Evolutionary conservation across 2,329 filamentous ascomycete genomes (phyloP).

Genomic region (Calonectria pseudoreteaudii): DNA sequence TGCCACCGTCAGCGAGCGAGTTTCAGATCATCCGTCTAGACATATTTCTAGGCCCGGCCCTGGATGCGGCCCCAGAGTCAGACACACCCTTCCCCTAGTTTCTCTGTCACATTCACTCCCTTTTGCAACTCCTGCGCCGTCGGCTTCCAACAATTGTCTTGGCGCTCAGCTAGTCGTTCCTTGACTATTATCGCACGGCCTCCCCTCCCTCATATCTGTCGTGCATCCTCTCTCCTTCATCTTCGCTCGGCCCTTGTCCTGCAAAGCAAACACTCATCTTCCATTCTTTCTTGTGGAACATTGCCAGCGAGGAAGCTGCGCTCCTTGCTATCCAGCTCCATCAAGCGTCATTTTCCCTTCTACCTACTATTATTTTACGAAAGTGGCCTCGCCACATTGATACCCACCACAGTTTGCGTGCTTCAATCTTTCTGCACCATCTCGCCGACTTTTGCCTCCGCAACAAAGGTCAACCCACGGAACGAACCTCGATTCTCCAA

Average conservation of each 20-base stretch:
- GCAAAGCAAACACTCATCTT: slow-evolving; percentile 36
- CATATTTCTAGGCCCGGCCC: slow-evolving; percentile 24
- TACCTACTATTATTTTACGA: neutral
- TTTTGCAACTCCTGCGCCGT: neutral
- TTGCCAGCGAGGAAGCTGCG: slow-evolving; percentile 38
- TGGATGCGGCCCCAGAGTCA: slow-evolving; percentile 13
- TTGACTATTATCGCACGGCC: slow-evolving; percentile 16
- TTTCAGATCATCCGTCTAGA: slow-evolving; percentile 19
- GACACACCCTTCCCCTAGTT: neutral
- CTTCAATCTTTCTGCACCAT: neutral
- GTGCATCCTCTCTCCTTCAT: slow-evolving; percentile 31
- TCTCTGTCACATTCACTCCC: slow-evolving; percentile 8
- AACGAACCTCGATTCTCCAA: neutral
- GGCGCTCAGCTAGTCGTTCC: slow-evolving; percentile 8
- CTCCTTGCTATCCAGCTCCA: slow-evolving; percentile 34
- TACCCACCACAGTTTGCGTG: slow-evolving; percentile 12
- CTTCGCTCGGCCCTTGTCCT: slow-evolving; percentile 1
- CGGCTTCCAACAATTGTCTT: neutral
- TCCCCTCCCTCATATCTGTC: slow-evolving; percentile 14
- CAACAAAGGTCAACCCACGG: neutral
- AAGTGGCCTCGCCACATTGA: slow-evolving; percentile 5
- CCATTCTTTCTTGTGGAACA: slow-evolving; percentile 35
- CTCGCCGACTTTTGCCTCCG: neutral
- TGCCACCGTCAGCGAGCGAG: slow-evolving; percentile 23
- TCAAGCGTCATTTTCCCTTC: slow-evolving; percentile 23